phyloP scores from a whole-genome alignment of 306 rosid species.

The Notholithocarpus densiflorus region DNA sequence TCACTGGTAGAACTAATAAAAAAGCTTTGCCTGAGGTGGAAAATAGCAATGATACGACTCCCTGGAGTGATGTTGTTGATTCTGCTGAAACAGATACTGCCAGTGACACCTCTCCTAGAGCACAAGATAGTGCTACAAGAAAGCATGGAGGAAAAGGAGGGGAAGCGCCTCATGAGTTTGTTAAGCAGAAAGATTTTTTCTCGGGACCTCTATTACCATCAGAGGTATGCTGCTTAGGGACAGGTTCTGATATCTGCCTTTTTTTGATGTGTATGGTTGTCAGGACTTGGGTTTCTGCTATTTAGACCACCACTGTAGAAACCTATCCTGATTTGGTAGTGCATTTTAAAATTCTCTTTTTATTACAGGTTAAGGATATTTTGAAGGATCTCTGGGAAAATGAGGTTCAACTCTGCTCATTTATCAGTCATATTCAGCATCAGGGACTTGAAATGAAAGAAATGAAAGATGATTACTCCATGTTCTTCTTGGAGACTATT shows the following conservation, averaged over 20 bases:
- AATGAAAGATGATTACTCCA: conserved; percentile 56
- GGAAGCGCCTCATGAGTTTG: conserved; percentile 28
- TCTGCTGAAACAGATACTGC: conserved; percentile 33
- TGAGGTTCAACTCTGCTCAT: conserved; percentile 63
- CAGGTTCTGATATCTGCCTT: neutral
- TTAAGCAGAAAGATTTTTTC: conserved; percentile 29
- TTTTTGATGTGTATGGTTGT: neutral
- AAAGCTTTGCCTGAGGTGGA: conserved; percentile 37
- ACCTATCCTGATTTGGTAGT: neutral
- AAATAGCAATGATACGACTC: conserved; percentile 24
- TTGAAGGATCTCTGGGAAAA: conserved; percentile 63
- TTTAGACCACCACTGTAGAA: neutral
- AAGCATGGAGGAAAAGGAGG: conserved; percentile 14
- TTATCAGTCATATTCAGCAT: conserved; percentile 65
- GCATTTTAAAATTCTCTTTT: neutral
- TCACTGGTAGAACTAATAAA: conserved; percentile 20
- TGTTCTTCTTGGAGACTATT: conserved; percentile 84
- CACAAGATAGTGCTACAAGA: conserved; percentile 24
- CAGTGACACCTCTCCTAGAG: conserved; percentile 10
- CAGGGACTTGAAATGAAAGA: conserved; percentile 63
- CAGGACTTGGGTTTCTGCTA: neutral
- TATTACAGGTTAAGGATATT: conserved; percentile 55
- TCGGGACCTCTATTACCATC: conserved; percentile 68
- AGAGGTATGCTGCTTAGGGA: conserved; percentile 47
- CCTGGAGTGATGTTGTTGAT: conserved; percentile 20